Percentiles rank a stretch among this genome's conserved stretches.
These are phyloP conservation scores for Agapanthus africanus DNA, from an alignment of 106 monocot genomes.

Conservation along the genomic window DNA sequence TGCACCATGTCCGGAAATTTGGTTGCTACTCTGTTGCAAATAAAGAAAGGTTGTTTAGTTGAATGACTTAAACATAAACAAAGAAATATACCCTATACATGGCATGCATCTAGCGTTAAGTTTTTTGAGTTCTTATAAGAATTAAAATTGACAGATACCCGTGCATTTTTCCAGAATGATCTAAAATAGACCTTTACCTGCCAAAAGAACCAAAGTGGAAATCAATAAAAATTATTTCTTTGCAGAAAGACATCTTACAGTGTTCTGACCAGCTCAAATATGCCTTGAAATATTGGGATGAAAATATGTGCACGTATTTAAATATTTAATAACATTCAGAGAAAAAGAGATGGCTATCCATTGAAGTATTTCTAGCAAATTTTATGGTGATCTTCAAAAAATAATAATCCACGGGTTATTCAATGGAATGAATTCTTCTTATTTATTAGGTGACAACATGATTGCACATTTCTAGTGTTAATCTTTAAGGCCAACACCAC, in stretches of 20 bases:
- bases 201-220: constrained; percentile 21
- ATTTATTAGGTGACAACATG: no score
- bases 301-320: not conserved
- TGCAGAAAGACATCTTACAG: not conserved
- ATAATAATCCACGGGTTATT: no score
- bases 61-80: not conserved
- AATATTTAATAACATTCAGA: no score
- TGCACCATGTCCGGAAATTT: constrained; percentile 26
- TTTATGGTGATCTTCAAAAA: no score
- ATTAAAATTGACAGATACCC: constrained; percentile 34
- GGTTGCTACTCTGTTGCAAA: constrained; percentile 46
- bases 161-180: no score
- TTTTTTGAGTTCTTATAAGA: constrained; percentile 2
- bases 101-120: not conserved
- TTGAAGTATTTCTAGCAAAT: no score
- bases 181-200: constrained; percentile 77
- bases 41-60: not conserved
- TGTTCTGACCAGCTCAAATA: constrained; percentile 7
- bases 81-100: not conserved
- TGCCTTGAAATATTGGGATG: not conserved
- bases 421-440: no score
- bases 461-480: no score
- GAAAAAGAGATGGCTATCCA: no score
- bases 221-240: constrained; percentile 13
- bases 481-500: no score